Evolutionary conservation across 2,329 filamentous ascomycete genomes (phyloP).

Genomic region (Fusarium brevicatenulatum): DNA sequence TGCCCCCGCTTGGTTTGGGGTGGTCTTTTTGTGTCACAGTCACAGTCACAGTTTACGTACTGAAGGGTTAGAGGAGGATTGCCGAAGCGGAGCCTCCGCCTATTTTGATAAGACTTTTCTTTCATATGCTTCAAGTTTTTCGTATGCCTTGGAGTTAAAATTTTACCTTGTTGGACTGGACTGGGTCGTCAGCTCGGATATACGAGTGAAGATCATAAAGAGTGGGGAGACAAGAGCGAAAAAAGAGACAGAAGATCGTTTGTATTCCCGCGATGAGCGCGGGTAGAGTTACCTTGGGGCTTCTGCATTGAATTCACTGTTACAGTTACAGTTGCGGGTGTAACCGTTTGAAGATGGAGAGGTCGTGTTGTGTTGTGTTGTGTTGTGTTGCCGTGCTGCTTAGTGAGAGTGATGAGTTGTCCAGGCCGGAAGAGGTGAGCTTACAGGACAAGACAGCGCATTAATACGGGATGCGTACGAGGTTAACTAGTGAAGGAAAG

Average conservation of each 20-base stretch:
- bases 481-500: background rate
- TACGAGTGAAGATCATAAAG: constrained; percentile 20
- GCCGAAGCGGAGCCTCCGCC: constrained; percentile 27
- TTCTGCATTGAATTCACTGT: background rate
- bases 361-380: background rate
- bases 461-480: background rate
- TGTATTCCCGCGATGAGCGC: background rate
- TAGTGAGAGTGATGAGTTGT: constrained; percentile 22
- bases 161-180: constrained; percentile 19
- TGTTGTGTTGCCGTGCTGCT: background rate
- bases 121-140: background rate
- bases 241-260: background rate
- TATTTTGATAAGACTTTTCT: constrained; percentile 16
- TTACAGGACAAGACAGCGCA: constrained; percentile 9
- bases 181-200: constrained; percentile 14
- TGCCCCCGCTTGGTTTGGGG: constrained; percentile 24
- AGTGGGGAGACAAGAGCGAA: constrained; percentile 14
- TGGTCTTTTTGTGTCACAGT: constrained; percentile 22
- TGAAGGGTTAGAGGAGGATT: constrained; percentile 33
- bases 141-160: background rate
- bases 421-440: constrained; percentile 9
- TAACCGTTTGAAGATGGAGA: background rate
- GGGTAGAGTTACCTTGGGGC: constrained; percentile 7
- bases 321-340: constrained; percentile 13
- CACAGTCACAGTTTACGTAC: constrained; percentile 13